A percentile compares a stretch with the other conserved stretches of the same genome.
Evolutionary conservation across 257 asterid species (phyloP).

Genomic region (Eucommia ulmoides): DNA sequence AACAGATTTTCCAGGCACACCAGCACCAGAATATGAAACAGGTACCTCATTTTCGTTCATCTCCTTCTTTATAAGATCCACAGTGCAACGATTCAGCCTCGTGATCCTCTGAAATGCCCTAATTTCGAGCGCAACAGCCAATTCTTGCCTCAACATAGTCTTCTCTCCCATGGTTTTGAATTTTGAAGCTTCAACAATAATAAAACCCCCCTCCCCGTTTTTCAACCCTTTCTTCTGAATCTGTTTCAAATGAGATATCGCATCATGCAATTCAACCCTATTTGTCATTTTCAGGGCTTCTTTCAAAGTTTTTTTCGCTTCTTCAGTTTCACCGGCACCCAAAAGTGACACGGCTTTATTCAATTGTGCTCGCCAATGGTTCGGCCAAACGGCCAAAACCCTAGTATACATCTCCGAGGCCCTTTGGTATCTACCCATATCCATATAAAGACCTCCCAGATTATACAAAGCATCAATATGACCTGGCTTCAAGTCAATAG

Average conservation of each 20-base stretch:
- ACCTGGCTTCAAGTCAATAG: conserved; percentile 93
- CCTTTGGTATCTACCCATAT: conserved; percentile 95
- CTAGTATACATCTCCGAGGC: conserved; percentile 97
- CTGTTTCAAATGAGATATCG: conserved; percentile 84
- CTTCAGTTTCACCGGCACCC: conserved; percentile 95
- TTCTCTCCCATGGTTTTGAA: conserved; percentile 69
- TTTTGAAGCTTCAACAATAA: conserved; percentile 59
- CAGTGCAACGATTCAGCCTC: conserved; percentile 67
- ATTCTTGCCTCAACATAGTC: conserved; percentile 57
- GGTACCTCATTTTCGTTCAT: conserved; percentile 75
- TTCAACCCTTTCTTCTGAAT: conserved; percentile 72
- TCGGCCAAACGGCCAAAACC: conserved; percentile 89
- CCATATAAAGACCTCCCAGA: conserved; percentile 94
- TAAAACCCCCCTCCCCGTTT: conserved; percentile 70
- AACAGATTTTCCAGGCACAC: conserved; percentile 72
- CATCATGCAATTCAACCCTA: conserved; percentile 87
- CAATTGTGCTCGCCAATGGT: conserved; percentile 96
- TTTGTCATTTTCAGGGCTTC: conserved; percentile 96
- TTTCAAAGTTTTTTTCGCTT: conserved; percentile 88
- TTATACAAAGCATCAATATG: conserved; percentile 92
- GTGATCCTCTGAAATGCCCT: conserved; percentile 89
- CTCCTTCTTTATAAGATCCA: conserved; percentile 71
- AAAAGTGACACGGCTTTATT: conserved; percentile 85
- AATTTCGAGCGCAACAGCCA: conserved; percentile 67
- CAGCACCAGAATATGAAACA: conserved; percentile 68